These are phyloP conservation scores for Bocquillonia castaneifolia DNA, from an alignment of 441 rosid species.

Conservation along the genomic window DNA sequence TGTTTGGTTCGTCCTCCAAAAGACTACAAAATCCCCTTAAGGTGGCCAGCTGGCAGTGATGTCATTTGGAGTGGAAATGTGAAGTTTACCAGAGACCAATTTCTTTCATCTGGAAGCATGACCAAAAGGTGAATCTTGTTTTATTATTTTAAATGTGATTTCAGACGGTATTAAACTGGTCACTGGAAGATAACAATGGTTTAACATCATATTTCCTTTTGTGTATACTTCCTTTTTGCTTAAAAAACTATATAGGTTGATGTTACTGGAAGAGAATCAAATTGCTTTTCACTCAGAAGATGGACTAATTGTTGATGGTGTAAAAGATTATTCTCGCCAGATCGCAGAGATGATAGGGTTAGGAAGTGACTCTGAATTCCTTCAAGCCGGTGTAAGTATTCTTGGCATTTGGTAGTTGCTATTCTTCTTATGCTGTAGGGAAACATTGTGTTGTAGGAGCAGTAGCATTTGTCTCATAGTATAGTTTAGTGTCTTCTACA, in stretches of 20 bases:
- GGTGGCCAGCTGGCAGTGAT: constrained; percentile 93
- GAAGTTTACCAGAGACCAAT: constrained; percentile 90
- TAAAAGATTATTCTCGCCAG: constrained; percentile 91
- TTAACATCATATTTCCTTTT: neutral
- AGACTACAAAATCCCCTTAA: constrained; percentile 85
- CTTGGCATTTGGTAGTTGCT: constrained; percentile 20
- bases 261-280: constrained; percentile 97
- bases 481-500: neutral
- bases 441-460: constrained; percentile 14
- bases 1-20: constrained; percentile 89
- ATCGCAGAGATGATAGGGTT: constrained; percentile 92
- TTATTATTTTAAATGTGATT: constrained; percentile 2
- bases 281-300: constrained; percentile 93
- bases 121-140: constrained; percentile 59
- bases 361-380: constrained; percentile 81
- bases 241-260: constrained; percentile 45
- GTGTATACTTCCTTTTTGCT: neutral
- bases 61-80: constrained; percentile 94
- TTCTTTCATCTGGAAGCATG: constrained; percentile 94
- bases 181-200: neutral
- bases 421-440: constrained; percentile 6
- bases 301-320: constrained; percentile 77
- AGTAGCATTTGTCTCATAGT: neutral
- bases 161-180: constrained; percentile 7
- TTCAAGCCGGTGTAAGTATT: constrained; percentile 87